Conservation (phyloP, 305 asterid genomes). For the Fraxinus paxiana region DNA sequence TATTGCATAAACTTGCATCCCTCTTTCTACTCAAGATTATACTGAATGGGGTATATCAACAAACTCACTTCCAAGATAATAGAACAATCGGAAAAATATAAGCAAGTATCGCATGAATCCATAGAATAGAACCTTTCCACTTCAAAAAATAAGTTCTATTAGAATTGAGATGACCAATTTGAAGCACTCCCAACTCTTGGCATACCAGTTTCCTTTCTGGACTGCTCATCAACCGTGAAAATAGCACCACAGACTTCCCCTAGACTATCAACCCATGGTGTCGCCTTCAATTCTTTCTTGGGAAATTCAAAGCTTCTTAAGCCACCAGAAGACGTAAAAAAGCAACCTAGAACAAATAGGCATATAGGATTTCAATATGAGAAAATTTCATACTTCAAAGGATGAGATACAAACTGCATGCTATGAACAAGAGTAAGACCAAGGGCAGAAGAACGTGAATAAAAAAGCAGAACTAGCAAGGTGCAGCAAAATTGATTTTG, state of each 20-base stretch:
- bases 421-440: background rate
- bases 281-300: conserved; percentile 6
- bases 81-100: background rate
- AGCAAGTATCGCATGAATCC: background rate
- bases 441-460: background rate
- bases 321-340: conserved; percentile 50
- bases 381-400: background rate
- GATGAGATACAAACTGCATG: background rate
- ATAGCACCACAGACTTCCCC: conserved; percentile 19
- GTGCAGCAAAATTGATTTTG: background rate
- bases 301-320: conserved; percentile 24
- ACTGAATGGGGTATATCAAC: background rate
- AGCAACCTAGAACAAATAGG: conserved; percentile 36
- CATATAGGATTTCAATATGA: background rate
- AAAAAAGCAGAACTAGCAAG: background rate
- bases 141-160: background rate
- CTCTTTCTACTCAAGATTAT: background rate
- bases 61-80: background rate
- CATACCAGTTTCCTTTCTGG: conserved; percentile 20
- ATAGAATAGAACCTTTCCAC: background rate
- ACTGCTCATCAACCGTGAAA: conserved; percentile 14
- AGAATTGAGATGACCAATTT: conserved; percentile 14
- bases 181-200: conserved; percentile 18
- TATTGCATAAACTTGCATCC: conserved; percentile 2
- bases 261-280: conserved; percentile 18